Evolutionary conservation across 2,329 filamentous ascomycete genomes (phyloP), one percentile per base, ranked within the genome.

Genomic region (Beauveria sp.): DNA sequence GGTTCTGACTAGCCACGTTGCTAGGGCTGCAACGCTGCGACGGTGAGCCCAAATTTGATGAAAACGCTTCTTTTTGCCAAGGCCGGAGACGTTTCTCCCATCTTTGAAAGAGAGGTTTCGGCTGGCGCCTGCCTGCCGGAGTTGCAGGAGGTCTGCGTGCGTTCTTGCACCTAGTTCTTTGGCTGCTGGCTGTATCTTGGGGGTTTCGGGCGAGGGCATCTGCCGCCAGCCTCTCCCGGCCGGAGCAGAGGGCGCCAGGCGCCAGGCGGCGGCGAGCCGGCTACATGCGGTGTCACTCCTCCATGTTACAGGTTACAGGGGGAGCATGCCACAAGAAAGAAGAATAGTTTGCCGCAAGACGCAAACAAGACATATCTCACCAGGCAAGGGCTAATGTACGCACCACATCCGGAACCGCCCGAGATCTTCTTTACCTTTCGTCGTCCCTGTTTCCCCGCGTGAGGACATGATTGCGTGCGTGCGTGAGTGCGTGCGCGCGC

Each of bases 21-120:
- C 46, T 43, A 42, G 24, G 56, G 56, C 46, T 58, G 56, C 56
- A 7, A 58, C 56, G 34, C 46, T 58, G 46, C 34, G 55, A 30
- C 46, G 3, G 22, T 3, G 30, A 30, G 46, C 34, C 18, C 22
- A 53, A n/a, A 51, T 49, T 18, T 16, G 34, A 57, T 42, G 10
- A 49, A 5, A 22, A 34, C 28, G 51, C 20, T 57, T 40, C 50
- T 18, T 22, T 16, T 24, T 42, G 54, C 54, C 54, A 57, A 58
- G 55, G 16, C 55, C 43, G 38, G 30, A 20, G 18, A 26, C 26
- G 18, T 51, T 30, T 34, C 12, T 30, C 47, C 20, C 20, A 12
- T 20, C n/a, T 20, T 38, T 38, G 12, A 3, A 14, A 38, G 34
- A 38, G 12, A 16, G 34, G 34, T 38, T 38, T 2, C 34, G 34